Percentiles rank a stretch among this genome's conserved stretches.
Evolutionary conservation across 306 rosid species (phyloP).

Genomic region (Dalbergia oliveri): DNA sequence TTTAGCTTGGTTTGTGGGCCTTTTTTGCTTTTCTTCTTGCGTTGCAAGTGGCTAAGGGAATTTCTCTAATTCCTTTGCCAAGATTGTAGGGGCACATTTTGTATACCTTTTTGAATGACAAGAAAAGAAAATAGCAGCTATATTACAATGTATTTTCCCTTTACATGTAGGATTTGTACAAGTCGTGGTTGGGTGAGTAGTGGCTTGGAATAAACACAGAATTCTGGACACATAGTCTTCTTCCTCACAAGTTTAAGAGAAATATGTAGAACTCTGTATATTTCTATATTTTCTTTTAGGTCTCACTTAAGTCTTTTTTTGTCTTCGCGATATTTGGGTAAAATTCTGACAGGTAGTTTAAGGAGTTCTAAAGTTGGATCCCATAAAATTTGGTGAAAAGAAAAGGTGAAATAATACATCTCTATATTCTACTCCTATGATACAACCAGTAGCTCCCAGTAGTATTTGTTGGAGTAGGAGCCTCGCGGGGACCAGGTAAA

Average conservation of each 20-base stretch:
- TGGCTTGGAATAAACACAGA: slow-evolving; percentile 20
- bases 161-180: slow-evolving; percentile 28
- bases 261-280: background rate
- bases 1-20: slow-evolving; percentile 32
- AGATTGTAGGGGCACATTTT: slow-evolving; percentile 5
- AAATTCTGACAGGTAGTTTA: background rate
- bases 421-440: too few species aligned
- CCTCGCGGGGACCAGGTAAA: slow-evolving; percentile 8
- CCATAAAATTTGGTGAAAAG: background rate
- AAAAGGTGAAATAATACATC: background rate
- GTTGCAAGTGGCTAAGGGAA: slow-evolving; percentile 21
- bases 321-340: background rate
- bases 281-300: background rate
- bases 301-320: background rate
- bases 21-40: slow-evolving; percentile 21
- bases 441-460: background rate
- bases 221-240: background rate
- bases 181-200: slow-evolving; percentile 7
- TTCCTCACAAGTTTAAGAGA: background rate
- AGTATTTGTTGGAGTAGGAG: slow-evolving; percentile 1
- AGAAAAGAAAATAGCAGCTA: slow-evolving; percentile 17
- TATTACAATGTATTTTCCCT: background rate
- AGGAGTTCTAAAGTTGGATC: background rate
- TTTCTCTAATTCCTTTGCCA: slow-evolving; percentile 24
- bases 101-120: slow-evolving; percentile 26